Percentiles rank a stretch among this genome's conserved stretches.
phyloP scores from a whole-genome alignment of 2,329 filamentous ascomycete species.

The Akanthomyces dipterigenus region DNA sequence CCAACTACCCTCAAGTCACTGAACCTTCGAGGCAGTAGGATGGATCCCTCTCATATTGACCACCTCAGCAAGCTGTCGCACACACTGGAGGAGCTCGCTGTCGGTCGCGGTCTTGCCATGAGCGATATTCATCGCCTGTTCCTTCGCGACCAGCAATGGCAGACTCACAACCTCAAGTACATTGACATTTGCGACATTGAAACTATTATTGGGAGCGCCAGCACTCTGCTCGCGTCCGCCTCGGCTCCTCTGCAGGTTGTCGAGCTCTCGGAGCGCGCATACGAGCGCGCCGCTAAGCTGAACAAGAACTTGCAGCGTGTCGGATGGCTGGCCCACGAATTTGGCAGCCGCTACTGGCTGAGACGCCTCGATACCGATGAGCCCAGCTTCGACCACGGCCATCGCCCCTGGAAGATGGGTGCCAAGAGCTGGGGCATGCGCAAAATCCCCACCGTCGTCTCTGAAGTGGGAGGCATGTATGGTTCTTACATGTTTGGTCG shows the following conservation, averaged over 20 bases:
- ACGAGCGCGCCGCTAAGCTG: constrained; percentile 56
- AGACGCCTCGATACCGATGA: constrained; percentile 45
- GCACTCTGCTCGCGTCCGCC: constrained; percentile 50
- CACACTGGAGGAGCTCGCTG: constrained; percentile 65
- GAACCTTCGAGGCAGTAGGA: constrained; percentile 67
- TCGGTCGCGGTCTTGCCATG: constrained; percentile 62
- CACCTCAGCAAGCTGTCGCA: constrained; percentile 60
- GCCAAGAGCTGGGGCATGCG: constrained; percentile 80
- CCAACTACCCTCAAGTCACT: constrained; percentile 64
- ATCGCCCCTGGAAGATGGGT: constrained; percentile 76
- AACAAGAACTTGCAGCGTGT: constrained; percentile 51
- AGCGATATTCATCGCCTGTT: constrained; percentile 62
- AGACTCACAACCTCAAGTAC: constrained; percentile 60
- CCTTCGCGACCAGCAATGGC: constrained; percentile 37
- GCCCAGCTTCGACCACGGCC: constrained; percentile 32
- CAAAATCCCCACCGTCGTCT: constrained; percentile 84
- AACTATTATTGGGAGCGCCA: constrained; percentile 51
- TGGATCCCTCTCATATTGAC: constrained; percentile 57
- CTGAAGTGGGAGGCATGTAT: constrained; percentile 92
- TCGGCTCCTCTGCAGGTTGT: constrained; percentile 69
- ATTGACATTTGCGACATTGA: constrained; percentile 64
- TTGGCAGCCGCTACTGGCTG: constrained; percentile 59
- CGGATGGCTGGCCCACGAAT: constrained; percentile 68
- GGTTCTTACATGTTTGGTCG: constrained; percentile 63
- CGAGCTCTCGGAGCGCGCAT: constrained; percentile 65